Conservation (phyloP, 1,284 basidiomycete genomes). For the Gymnopus androsaceus region DNA sequence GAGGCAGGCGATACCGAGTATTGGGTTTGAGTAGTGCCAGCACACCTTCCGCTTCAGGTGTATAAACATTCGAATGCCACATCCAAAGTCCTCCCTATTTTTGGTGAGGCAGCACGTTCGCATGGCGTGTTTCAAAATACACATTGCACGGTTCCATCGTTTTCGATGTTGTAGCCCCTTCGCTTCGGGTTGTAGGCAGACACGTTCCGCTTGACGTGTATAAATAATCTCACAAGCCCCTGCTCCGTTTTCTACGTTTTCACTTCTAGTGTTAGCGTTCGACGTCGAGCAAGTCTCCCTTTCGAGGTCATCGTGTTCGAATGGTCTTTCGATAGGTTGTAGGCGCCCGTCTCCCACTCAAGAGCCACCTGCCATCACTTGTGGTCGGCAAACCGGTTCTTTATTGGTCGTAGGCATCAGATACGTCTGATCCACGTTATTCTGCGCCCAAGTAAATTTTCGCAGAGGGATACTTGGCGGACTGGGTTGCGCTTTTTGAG, state of each 20-base stretch:
- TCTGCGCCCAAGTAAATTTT: background rate
- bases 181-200: background rate
- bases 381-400: background rate
- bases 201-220: constrained; percentile 10
- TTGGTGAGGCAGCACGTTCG: constrained; percentile 11
- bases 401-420: constrained; percentile 4
- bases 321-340: background rate
- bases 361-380: background rate
- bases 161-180: background rate
- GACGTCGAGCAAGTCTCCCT: constrained; percentile 11
- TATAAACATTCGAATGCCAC: background rate
- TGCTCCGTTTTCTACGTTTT: background rate
- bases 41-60: constrained; percentile 12
- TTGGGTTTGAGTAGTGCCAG: background rate
- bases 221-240: background rate
- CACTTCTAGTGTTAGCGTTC: background rate
- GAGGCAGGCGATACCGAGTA: background rate
- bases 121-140: constrained; percentile 9
- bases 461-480: constrained; percentile 6
- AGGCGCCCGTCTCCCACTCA: constrained; percentile 2
- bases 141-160: constrained; percentile 2
- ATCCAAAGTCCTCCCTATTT: background rate
- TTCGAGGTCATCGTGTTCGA: background rate
- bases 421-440: constrained; percentile 8
- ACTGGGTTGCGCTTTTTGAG: background rate